Conservation (phyloP, 371 early-diverging fungal genomes). For the Circinella umbellata region DNA sequence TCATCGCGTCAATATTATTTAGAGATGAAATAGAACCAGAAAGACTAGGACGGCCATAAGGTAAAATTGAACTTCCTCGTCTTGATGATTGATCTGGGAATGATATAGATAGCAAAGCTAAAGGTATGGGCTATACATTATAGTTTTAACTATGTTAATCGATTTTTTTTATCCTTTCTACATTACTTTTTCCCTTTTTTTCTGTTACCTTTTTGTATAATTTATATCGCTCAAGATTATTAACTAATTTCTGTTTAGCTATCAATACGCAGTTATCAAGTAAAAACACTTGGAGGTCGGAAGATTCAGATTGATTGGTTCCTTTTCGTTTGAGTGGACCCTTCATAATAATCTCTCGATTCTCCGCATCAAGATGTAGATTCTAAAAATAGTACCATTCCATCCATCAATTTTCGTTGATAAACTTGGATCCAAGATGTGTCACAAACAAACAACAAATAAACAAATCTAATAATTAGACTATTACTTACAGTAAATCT, state of each 20-base stretch:
- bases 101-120: slow-evolving; percentile 70
- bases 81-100: slow-evolving; percentile 47
- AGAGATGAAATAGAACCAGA: slow-evolving; percentile 24
- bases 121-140: slow-evolving; percentile 68
- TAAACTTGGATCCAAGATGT: not conserved
- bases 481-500: slow-evolving; percentile 9
- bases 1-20: slow-evolving; percentile 20
- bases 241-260: slow-evolving; percentile 59
- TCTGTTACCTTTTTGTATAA: slow-evolving; percentile 40
- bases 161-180: no score
- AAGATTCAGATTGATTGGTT: slow-evolving; percentile 63
- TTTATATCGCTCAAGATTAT: slow-evolving; percentile 47
- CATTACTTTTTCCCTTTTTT: no score
- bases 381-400: not conserved
- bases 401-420: not conserved
- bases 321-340: slow-evolving; percentile 78
- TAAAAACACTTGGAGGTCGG: slow-evolving; percentile 77
- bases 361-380: slow-evolving; percentile 46
- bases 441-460: no score
- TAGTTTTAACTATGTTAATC: no score
- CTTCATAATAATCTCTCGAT: slow-evolving; percentile 75
- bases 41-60: slow-evolving; percentile 36
- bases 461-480: no score
- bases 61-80: slow-evolving; percentile 49
- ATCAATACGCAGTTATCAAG: slow-evolving; percentile 88